These are phyloP conservation scores for Rhytidhysteron rufulum DNA, from an alignment of 2,329 filamentous ascomycete species.

Conservation along the genomic window DNA sequence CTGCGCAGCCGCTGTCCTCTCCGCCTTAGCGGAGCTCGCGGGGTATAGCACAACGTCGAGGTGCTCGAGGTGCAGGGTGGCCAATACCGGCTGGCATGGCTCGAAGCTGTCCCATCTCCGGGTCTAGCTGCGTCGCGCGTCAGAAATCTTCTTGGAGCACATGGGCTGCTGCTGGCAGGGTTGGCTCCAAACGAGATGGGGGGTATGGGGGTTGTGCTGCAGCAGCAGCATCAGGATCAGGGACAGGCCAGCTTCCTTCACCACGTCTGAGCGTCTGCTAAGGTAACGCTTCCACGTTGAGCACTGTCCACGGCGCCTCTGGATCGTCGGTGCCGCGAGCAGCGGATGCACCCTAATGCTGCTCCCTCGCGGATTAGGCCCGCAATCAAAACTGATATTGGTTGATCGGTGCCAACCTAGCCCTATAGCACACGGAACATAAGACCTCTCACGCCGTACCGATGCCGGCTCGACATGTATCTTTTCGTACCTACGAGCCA, in stretches of 20 bases:
- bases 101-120: conserved; percentile 24
- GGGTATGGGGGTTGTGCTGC: too few relatives aligned
- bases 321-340: conserved; percentile 32
- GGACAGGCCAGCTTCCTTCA: conserved; percentile 13
- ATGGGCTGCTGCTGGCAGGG: conserved; percentile 14
- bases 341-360: conserved; percentile 28
- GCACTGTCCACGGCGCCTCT: conserved; percentile 32
- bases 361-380: conserved; percentile 27
- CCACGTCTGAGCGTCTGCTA: not conserved
- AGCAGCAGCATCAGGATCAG: too few relatives aligned
- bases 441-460: conserved; percentile 21
- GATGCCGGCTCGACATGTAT: conserved; percentile 31
- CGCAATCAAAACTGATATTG: conserved; percentile 37
- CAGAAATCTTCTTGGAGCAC: conserved; percentile 12
- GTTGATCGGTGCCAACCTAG: conserved; percentile 30
- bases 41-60: conserved; percentile 30
- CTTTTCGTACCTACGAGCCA: conserved; percentile 25
- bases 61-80: conserved; percentile 30
- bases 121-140: conserved; percentile 32
- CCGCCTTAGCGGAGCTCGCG: conserved; percentile 29
- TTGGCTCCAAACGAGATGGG: conserved; percentile 31
- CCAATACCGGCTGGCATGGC: conserved; percentile 30
- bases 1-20: conserved; percentile 13
- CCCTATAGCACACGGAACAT: conserved; percentile 22
- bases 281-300: conserved; percentile 31